These are phyloP conservation scores for Chalaropsis thielavioides DNA, from an alignment of 2,329 filamentous ascomycete species.

Conservation along the genomic window DNA sequence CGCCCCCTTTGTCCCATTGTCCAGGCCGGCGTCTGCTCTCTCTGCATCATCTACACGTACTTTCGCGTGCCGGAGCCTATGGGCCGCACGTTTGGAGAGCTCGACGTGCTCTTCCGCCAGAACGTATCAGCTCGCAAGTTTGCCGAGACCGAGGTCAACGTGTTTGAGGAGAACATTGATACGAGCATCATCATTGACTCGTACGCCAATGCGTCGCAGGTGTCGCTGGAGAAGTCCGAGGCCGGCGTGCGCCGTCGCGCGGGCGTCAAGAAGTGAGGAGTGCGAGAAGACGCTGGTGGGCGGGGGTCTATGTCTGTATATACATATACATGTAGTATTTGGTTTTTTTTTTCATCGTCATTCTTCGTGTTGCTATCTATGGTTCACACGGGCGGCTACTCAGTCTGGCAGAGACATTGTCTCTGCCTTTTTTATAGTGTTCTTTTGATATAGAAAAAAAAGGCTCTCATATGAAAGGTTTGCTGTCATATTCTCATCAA, in stretches of 20 bases:
- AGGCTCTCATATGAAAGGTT: too few species aligned
- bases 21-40: slow-evolving; percentile 28
- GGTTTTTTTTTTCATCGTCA: background rate
- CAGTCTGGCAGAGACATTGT: background rate
- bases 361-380: background rate
- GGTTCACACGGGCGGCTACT: background rate
- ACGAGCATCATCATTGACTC: slow-evolving; percentile 15
- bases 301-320: background rate
- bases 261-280: slow-evolving; percentile 9
- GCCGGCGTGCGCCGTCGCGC: slow-evolving; percentile 14
- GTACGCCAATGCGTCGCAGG: slow-evolving; percentile 16
- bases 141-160: slow-evolving; percentile 18
- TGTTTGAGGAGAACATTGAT: slow-evolving; percentile 18
- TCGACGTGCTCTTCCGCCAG: slow-evolving; percentile 31
- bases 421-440: background rate
- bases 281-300: background rate
- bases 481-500: background rate
- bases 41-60: slow-evolving; percentile 35
- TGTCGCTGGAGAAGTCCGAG: slow-evolving; percentile 12
- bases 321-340: background rate
- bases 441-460: background rate
- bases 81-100: slow-evolving; percentile 32
- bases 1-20: slow-evolving; percentile 22
- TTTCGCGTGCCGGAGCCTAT: slow-evolving; percentile 42
- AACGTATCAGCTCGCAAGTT: slow-evolving; percentile 29